Conservation (phyloP, 768 basidiomycete genomes). For the Boletus rubescentipes region DNA sequence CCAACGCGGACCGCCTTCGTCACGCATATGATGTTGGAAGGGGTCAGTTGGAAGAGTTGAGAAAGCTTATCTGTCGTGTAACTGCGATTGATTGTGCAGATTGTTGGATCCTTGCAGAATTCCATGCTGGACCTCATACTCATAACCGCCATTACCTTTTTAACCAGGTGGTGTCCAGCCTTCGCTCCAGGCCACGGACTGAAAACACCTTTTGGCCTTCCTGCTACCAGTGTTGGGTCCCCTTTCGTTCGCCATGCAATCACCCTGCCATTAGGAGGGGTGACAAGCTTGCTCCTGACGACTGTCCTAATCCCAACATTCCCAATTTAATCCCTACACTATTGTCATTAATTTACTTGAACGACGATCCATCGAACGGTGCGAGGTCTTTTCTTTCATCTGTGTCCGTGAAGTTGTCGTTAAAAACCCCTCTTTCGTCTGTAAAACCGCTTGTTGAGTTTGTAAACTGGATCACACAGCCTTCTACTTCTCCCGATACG, state of each 20-base stretch:
- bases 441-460: background rate
- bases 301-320: background rate
- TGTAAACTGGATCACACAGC: background rate
- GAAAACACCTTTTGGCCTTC: background rate
- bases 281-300: background rate
- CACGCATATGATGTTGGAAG: background rate
- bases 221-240: background rate
- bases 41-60: rapidly evolving
- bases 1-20: background rate
- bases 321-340: background rate
- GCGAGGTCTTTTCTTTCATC: background rate
- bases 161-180: background rate
- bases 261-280: background rate
- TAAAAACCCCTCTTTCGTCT: background rate
- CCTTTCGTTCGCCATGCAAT: background rate
- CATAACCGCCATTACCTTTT: background rate
- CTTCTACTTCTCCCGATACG: background rate
- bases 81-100: background rate
- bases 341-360: background rate
- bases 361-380: background rate
- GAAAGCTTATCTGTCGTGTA: background rate
- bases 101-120: slow-evolving; percentile 1
- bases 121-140: background rate
- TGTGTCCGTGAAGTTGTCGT: background rate
- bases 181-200: background rate